phyloP scores from a whole-genome alignment of 441 rosid genomes.

The Erysimum cheiri region DNA sequence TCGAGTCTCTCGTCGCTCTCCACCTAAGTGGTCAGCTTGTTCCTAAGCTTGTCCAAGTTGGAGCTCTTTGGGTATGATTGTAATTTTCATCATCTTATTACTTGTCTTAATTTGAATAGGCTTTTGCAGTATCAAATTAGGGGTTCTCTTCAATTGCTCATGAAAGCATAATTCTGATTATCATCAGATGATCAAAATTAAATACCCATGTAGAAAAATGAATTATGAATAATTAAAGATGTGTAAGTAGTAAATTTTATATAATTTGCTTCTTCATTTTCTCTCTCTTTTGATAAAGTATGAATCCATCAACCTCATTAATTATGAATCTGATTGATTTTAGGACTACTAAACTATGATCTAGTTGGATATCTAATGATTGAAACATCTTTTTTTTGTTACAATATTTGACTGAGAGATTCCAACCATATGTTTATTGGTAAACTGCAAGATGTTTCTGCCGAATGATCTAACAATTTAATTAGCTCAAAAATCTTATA shows the following conservation, averaged over 20 bases:
- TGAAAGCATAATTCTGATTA: constrained; percentile 28
- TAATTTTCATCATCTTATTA: background rate
- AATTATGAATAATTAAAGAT: constrained; percentile 38
- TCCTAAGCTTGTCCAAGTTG: constrained; percentile 86
- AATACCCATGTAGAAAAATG: constrained; percentile 38
- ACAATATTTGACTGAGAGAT: background rate
- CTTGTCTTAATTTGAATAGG: constrained; percentile 17
- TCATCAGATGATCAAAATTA: constrained; percentile 32
- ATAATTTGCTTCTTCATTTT: constrained; percentile 32
- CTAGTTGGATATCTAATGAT: constrained; percentile 20
- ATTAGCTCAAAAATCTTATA: background rate
- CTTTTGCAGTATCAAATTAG: constrained; percentile 36
- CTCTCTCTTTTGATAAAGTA: constrained; percentile 12
- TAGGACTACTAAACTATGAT: constrained; percentile 30
- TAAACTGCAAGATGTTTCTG: constrained; percentile 24
- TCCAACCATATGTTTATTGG: background rate
- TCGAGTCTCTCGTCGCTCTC: constrained; percentile 85
- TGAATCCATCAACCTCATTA: constrained; percentile 26
- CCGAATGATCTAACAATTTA: background rate
- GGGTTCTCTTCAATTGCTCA: constrained; percentile 29
- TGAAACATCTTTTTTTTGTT: background rate
- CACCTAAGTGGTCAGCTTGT: constrained; percentile 87
- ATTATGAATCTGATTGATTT: constrained; percentile 17
- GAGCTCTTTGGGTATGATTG: constrained; percentile 80
- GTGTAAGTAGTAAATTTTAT: constrained; percentile 32